Evolutionary conservation across 148 eudicot species (phyloP).

Genomic region (Agrostemma githago): DNA sequence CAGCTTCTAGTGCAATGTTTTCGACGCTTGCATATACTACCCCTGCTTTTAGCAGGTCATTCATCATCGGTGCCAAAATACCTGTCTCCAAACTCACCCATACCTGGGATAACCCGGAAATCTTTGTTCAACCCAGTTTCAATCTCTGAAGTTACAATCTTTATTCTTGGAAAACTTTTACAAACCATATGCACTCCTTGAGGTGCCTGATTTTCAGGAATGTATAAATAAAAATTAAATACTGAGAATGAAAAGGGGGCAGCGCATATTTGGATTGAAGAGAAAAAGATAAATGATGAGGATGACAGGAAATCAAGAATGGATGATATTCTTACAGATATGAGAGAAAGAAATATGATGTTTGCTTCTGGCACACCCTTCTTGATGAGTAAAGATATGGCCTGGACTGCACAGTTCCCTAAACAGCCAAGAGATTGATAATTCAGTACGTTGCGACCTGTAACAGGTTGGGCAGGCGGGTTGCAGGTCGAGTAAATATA

Average conservation of each 20-base stretch:
- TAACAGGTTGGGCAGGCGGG: background rate
- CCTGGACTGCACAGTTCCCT: constrained; percentile 97
- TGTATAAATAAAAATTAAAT: background rate
- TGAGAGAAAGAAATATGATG: constrained; percentile 91
- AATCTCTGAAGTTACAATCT: constrained; percentile 94
- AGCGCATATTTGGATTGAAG: background rate
- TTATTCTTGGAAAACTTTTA: constrained; percentile 78
- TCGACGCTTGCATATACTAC: background rate
- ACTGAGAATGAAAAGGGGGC: background rate
- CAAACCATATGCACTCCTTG: constrained; percentile 94
- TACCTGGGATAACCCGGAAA: constrained; percentile 85
- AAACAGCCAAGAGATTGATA: constrained; percentile 19
- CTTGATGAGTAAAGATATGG: constrained; percentile 73
- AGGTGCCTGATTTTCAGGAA: constrained; percentile 58
- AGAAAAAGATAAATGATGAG: background rate
- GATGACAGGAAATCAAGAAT: background rate
- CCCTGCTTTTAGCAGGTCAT: constrained; percentile 6
- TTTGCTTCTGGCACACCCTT: constrained; percentile 92
- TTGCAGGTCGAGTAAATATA: too few species aligned
- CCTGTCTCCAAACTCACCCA: constrained; percentile 99
- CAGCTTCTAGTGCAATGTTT: constrained; percentile 5
- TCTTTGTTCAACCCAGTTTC: constrained; percentile 79
- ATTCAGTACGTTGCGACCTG: background rate
- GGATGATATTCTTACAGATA: constrained; percentile 58
- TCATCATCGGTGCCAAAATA: constrained; percentile 96